Percentiles rank a stretch among this genome's conserved stretches.
Conservation (phyloP, 108 stramenopile genomes). For the Cafeteria roenbergensis region DNA sequence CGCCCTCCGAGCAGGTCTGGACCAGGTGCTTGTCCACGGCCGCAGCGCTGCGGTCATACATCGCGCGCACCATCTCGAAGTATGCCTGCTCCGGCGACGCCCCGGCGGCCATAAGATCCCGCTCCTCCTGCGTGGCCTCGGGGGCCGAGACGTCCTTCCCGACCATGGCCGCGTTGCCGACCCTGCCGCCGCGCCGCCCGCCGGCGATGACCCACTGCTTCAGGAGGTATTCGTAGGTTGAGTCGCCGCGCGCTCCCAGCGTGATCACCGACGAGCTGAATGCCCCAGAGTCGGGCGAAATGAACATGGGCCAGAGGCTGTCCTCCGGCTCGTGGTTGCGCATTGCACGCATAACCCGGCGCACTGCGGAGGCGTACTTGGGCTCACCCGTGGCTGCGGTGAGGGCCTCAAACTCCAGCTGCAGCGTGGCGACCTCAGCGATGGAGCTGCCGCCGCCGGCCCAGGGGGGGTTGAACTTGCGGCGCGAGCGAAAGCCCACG, state of each 20-base stretch:
- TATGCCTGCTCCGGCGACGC: background rate
- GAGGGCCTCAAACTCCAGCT: conserved; percentile 56
- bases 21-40: conserved; percentile 25
- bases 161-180: too few relatives aligned
- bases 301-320: conserved; percentile 25
- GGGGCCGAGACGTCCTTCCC: background rate
- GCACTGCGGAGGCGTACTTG: conserved; percentile 20
- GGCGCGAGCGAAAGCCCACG: conserved; percentile 52
- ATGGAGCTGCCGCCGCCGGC: conserved; percentile 19
- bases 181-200: background rate
- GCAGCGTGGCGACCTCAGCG: conserved; percentile 39
- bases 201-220: conserved; percentile 36
- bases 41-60: conserved; percentile 16
- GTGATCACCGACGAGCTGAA: conserved; percentile 9
- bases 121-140: background rate
- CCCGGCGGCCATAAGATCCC: background rate
- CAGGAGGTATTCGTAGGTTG: conserved; percentile 84
- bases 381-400: conserved; percentile 28
- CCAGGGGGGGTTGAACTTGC: conserved; percentile 11
- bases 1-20: background rate
- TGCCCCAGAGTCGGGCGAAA: conserved; percentile 26
- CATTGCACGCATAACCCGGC: conserved; percentile 22
- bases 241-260: conserved; percentile 54
- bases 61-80: background rate
- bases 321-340: conserved; percentile 6